Conservation (phyloP, 2,329 filamentous ascomycete genomes). For the Magnaporthiopsis rhizophila region DNA sequence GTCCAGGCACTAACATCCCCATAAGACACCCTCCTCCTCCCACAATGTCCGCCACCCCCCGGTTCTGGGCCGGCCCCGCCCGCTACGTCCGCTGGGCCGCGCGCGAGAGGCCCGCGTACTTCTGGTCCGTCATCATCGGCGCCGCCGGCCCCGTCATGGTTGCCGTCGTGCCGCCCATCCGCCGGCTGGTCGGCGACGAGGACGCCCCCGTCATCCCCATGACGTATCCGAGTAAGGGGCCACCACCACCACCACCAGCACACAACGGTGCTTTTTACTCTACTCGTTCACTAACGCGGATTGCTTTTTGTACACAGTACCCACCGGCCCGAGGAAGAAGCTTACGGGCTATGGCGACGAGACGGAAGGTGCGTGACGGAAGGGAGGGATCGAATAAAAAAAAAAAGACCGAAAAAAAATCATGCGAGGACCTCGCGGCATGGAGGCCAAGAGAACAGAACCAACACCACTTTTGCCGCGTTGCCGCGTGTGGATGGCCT, state of each 20-base stretch:
- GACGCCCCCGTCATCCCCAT: constrained; percentile 66
- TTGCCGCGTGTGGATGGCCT: background rate
- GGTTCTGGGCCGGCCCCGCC: constrained; percentile 78
- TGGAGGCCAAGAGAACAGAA: background rate
- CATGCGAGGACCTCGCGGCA: background rate
- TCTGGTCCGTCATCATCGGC: constrained; percentile 77
- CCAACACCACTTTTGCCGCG: background rate
- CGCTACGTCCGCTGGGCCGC: constrained; percentile 83
- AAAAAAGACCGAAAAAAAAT: background rate
- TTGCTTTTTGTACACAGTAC: constrained; percentile 33
- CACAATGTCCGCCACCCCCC: constrained; percentile 54
- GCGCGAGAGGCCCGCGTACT: constrained; percentile 82
- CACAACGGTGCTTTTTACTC: too few species aligned
- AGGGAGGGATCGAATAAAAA: background rate
- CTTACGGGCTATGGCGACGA: constrained; percentile 55
- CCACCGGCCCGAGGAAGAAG: constrained; percentile 49
- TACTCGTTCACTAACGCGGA: background rate
- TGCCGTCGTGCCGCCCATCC: constrained; percentile 64
- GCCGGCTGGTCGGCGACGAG: constrained; percentile 65
- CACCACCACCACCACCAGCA: too few species aligned
- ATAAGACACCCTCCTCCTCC: background rate
- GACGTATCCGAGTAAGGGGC: constrained; percentile 92
- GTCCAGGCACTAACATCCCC: background rate
- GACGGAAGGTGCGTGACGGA: constrained; percentile 10
- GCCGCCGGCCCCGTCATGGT: constrained; percentile 63